A percentile compares a stretch with the other conserved stretches of the same genome.
Evolutionary conservation across 2,329 filamentous ascomycete genomes (phyloP).

Genomic region (Colletotrichum sp.): DNA sequence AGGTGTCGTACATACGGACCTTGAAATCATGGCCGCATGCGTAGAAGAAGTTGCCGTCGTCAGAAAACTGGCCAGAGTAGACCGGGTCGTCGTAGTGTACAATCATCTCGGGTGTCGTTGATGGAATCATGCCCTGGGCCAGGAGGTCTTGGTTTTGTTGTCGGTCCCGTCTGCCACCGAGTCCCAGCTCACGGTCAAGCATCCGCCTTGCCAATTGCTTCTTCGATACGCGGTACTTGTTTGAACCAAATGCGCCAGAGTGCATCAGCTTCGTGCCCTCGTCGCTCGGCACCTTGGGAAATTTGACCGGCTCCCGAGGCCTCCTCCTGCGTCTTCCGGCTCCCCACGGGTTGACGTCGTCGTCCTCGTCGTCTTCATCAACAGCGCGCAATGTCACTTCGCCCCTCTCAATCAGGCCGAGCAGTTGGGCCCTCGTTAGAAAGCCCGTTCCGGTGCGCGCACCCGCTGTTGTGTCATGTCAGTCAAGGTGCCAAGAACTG

Average conservation of each 20-base stretch:
- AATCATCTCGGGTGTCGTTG: conserved; percentile 79
- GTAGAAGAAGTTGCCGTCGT: conserved; percentile 98
- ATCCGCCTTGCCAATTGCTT: conserved; percentile 73
- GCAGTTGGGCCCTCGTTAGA: conserved; percentile 41
- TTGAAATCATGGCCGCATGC: conserved; percentile 90
- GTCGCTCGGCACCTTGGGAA: conserved; percentile 85
- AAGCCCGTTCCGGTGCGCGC: conserved; percentile 29
- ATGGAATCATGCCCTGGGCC: conserved; percentile 74
- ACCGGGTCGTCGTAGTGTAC: conserved; percentile 86
- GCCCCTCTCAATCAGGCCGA: conserved; percentile 44
- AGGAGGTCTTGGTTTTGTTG: conserved; percentile 63
- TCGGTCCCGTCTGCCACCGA: conserved; percentile 65
- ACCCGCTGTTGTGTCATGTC: conserved; percentile 31
- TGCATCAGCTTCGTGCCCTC: conserved; percentile 80
- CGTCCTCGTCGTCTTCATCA: conserved; percentile 42
- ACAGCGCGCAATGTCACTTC: conserved; percentile 38
- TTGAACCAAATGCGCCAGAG: conserved; percentile 79
- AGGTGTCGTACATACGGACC: conserved; percentile 97
- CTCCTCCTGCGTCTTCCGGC: conserved; percentile 49
- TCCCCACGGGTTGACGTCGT: conserved; percentile 44
- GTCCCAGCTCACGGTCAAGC: conserved; percentile 81
- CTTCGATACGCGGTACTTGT: conserved; percentile 54
- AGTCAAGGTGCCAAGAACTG: conserved; percentile 31
- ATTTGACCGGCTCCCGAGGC: conserved; percentile 57
- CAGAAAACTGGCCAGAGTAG: conserved; percentile 95